These are phyloP conservation scores for Pseudomonodictys pantanalensis DNA, from an alignment of 495 filamentous ascomycete species.

Conservation along the genomic window DNA sequence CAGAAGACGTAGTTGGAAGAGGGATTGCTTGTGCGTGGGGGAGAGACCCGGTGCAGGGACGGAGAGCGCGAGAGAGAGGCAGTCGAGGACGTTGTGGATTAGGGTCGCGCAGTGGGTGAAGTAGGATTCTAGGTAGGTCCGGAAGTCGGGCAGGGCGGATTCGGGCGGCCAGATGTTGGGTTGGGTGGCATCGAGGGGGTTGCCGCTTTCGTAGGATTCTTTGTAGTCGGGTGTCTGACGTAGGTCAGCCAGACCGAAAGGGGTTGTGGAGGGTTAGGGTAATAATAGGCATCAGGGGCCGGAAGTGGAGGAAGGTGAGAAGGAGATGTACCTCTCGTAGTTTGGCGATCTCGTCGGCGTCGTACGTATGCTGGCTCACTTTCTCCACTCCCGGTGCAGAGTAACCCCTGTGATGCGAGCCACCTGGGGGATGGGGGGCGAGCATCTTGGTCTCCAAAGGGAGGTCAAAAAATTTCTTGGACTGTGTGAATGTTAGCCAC, in stretches of 20 bases:
- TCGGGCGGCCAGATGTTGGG: conserved; percentile 67
- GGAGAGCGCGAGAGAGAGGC: conserved; percentile 24
- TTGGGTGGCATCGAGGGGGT: conserved; percentile 51
- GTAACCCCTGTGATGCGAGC: conserved; percentile 60
- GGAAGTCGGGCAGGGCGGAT: conserved; percentile 57
- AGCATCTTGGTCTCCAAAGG: conserved; percentile 49
- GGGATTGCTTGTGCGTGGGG: conserved; percentile 17
- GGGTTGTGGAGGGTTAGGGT: background rate
- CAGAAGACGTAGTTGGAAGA: conserved; percentile 57
- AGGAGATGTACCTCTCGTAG: conserved; percentile 37
- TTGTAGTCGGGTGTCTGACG: conserved; percentile 42
- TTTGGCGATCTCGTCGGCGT: conserved; percentile 46
- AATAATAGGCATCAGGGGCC: background rate
- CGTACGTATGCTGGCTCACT: conserved; percentile 57
- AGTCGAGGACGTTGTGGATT: conserved; percentile 22
- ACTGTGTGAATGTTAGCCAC: conserved; percentile 1
- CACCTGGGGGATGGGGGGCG: conserved; percentile 61
- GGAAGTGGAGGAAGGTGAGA: background rate
- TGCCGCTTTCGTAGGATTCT: conserved; percentile 69
- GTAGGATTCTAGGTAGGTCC: conserved; percentile 57
- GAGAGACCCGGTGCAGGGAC: conserved; percentile 24
- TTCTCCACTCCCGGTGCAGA: conserved; percentile 65
- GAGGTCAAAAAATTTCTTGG: conserved; percentile 46
- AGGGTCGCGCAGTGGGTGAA: conserved; percentile 41
- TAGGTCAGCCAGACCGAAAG: background rate